These are phyloP conservation scores for Meyerozyma sp. DNA, from an alignment of 1,139 yeast species.

Conservation along the genomic window DNA sequence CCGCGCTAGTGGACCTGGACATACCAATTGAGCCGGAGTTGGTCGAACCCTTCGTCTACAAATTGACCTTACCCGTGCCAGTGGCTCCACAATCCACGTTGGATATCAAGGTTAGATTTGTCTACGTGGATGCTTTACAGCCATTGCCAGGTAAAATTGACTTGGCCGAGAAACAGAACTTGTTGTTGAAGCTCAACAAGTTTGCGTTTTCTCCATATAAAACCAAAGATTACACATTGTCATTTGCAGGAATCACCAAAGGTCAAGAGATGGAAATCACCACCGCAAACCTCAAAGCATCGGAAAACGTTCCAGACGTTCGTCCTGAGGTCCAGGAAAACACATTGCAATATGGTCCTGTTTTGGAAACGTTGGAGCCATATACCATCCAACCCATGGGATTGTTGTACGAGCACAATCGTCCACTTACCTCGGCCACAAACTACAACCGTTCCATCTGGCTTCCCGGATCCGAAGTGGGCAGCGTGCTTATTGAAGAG, in stretches of 20 bases:
- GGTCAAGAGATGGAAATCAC: constrained; percentile 42
- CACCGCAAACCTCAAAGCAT: constrained; percentile 11
- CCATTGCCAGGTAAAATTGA: constrained; percentile 64
- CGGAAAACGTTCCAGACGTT: constrained; percentile 19
- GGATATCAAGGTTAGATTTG: constrained; percentile 48
- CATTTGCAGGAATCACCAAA: constrained; percentile 44
- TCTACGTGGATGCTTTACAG: constrained; percentile 41
- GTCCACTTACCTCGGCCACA: constrained; percentile 59
- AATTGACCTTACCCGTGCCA: constrained; percentile 56
- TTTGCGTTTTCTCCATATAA: constrained; percentile 60
- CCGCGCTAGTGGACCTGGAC: constrained; percentile 25
- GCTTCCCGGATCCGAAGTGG: constrained; percentile 45
- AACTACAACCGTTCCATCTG: constrained; percentile 71
- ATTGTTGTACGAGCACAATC: constrained; percentile 59
- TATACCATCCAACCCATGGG: constrained; percentile 45
- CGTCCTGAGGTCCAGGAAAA: constrained; percentile 31
- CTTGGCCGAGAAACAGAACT: constrained; percentile 58
- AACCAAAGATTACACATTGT: constrained; percentile 47
- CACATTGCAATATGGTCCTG: constrained; percentile 56
- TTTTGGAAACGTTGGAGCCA: constrained; percentile 34
- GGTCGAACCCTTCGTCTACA: constrained; percentile 25
- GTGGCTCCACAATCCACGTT: constrained; percentile 57
- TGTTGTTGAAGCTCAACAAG: constrained; percentile 52
- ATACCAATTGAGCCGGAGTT: constrained; percentile 25
- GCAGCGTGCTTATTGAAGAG: constrained; percentile 61